A percentile compares a stretch with the other conserved stretches of the same genome.
Evolutionary conservation across 176 grass and related monocot species (phyloP).

Genomic region (Tillandsia fasciculata): DNA sequence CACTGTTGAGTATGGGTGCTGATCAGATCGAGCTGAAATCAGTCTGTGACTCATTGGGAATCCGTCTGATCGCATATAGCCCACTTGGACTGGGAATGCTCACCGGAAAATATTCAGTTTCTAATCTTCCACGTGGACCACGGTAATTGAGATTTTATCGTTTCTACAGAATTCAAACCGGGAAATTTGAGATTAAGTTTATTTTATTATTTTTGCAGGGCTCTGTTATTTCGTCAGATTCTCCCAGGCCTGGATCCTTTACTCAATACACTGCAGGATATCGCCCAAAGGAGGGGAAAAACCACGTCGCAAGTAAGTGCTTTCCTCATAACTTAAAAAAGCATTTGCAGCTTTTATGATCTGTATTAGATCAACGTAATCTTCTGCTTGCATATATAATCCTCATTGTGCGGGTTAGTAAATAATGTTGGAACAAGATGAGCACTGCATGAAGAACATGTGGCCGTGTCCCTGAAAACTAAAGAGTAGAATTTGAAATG

Average conservation of each 20-base stretch:
- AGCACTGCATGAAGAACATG: background rate
- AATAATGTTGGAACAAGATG: background rate
- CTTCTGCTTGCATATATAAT: background rate
- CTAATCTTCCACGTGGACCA: constrained; percentile 64
- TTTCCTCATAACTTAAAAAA: background rate
- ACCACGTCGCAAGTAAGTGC: constrained; percentile 72
- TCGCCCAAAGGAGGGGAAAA: constrained; percentile 63
- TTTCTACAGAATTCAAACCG: background rate
- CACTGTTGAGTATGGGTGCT: constrained; percentile 66
- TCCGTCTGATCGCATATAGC: constrained; percentile 78
- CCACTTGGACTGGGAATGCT: constrained; percentile 84
- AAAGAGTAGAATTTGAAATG: background rate
- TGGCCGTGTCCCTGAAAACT: background rate
- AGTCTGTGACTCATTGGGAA: constrained; percentile 64
- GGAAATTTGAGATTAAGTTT: background rate
- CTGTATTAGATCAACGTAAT: no score
- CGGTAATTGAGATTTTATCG: constrained; percentile 26
- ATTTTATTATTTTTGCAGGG: constrained; percentile 29
- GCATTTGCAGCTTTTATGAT: no score
- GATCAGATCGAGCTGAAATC: constrained; percentile 82
- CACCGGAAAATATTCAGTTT: constrained; percentile 60
- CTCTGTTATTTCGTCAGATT: constrained; percentile 80
- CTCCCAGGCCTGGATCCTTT: constrained; percentile 70
- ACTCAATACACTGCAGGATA: constrained; percentile 41
- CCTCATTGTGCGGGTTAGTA: background rate